A percentile compares a stretch with the other conserved stretches of the same genome.
Conservation (phyloP, 495 filamentous ascomycete species). For the Penicillium soppii region DNA sequence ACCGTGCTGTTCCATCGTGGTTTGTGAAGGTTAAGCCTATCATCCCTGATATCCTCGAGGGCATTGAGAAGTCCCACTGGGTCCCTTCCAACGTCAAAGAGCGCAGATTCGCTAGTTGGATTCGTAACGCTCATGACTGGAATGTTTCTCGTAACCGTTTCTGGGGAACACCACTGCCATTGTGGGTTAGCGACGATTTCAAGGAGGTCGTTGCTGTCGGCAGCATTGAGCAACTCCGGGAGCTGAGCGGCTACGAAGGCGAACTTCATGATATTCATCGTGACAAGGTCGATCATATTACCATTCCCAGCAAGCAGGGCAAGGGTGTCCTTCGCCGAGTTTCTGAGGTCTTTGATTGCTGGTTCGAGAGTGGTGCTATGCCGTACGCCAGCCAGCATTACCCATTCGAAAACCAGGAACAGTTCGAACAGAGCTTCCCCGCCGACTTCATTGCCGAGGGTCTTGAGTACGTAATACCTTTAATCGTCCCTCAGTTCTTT, state of each 20-base stretch:
- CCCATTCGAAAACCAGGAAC: constrained; percentile 87
- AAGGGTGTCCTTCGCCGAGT: constrained; percentile 81
- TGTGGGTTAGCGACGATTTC: constrained; percentile 89
- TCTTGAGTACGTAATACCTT: too few relatives aligned
- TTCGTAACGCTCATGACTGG: constrained; percentile 92
- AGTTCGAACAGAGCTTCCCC: constrained; percentile 81
- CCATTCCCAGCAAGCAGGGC: constrained; percentile 88
- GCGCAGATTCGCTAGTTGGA: constrained; percentile 83
- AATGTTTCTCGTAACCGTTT: constrained; percentile 94
- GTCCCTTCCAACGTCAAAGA: constrained; percentile 92
- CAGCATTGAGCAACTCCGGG: constrained; percentile 80
- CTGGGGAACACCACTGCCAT: constrained; percentile 92
- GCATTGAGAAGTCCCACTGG: constrained; percentile 92
- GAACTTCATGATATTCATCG: constrained; percentile 90
- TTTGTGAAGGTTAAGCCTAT: constrained; percentile 85
- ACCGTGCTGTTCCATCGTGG: constrained; percentile 92
- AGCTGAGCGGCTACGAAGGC: constrained; percentile 80
- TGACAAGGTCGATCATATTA: constrained; percentile 94
- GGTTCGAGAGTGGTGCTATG: constrained; percentile 95
- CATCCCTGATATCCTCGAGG: constrained; percentile 85
- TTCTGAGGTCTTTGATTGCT: constrained; percentile 96
- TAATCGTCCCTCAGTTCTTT: neutral
- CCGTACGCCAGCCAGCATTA: constrained; percentile 92
- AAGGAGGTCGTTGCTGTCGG: constrained; percentile 87
- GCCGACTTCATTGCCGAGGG: constrained; percentile 98